Evolutionary conservation across 108 stramenopile genomes (phyloP).

Genomic region (Discostella pseudostelligera): DNA sequence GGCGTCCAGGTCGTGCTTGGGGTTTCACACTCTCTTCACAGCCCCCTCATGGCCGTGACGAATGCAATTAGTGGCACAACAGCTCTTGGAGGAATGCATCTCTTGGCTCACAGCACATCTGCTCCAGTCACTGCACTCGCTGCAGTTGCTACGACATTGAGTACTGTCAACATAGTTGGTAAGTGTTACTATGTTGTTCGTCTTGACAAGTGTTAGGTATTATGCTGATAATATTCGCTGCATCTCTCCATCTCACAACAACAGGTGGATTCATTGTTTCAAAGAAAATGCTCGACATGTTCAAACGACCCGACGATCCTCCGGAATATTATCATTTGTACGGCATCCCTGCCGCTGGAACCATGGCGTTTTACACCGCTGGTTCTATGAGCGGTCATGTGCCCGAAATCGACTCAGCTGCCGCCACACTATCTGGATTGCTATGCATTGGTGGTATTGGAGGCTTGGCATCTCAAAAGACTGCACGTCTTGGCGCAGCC

Average conservation of each 20-base stretch:
- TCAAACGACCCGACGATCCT: slow-evolving; percentile 97
- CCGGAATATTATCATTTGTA: slow-evolving; percentile 97
- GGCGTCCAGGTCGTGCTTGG: slow-evolving; percentile 97
- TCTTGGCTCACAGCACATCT: slow-evolving; percentile 80
- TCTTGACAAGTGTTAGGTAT: not conserved
- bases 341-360: slow-evolving; percentile 89
- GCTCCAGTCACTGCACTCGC: slow-evolving; percentile 72
- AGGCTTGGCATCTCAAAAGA: slow-evolving; percentile 89
- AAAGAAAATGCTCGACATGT: slow-evolving; percentile 99
- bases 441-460: slow-evolving; percentile 99
- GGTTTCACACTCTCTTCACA: slow-evolving; percentile 96
- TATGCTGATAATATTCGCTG: not conserved
- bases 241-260: not conserved
- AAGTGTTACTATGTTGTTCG: slow-evolving; percentile 13
- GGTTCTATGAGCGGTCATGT: slow-evolving; percentile 83
- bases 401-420: slow-evolving; percentile 83
- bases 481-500: slow-evolving; percentile 93
- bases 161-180: slow-evolving; percentile 94
- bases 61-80: slow-evolving; percentile 99
- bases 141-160: slow-evolving; percentile 90
- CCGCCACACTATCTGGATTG: slow-evolving; percentile 85
- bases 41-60: slow-evolving; percentile 97
- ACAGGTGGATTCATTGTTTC: slow-evolving; percentile 93
- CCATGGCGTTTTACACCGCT: slow-evolving; percentile 72
- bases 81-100: slow-evolving; percentile 97